These are phyloP conservation scores for Epichloe scottii DNA, from an alignment of 2,329 filamentous ascomycete species.

Conservation along the genomic window DNA sequence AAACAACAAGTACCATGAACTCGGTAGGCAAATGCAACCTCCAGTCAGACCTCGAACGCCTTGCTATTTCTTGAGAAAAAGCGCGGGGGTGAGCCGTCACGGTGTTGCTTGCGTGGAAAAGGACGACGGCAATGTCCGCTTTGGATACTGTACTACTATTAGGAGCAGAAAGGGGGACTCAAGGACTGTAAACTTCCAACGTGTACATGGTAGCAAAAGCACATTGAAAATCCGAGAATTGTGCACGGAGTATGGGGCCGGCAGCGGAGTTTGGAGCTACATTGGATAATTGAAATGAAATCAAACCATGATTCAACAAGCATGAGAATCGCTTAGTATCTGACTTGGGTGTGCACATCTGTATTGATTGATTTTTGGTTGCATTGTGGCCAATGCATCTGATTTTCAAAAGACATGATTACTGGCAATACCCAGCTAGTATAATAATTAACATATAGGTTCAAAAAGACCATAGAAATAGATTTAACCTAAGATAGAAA, in stretches of 20 bases:
- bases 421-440: too few relatives aligned
- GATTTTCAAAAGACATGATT: too few relatives aligned
- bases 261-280: constrained; percentile 7
- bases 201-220: constrained; percentile 11
- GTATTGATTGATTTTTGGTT: too few relatives aligned
- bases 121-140: constrained; percentile 4
- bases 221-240: not conserved
- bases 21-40: not conserved
- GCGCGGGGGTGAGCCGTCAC: not conserved
- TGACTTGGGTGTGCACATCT: too few relatives aligned
- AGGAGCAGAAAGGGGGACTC: constrained; percentile 5
- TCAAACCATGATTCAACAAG: not conserved
- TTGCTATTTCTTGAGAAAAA: not conserved
- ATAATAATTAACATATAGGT: too few relatives aligned
- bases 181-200: constrained; percentile 8
- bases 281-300: constrained; percentile 5
- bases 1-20: not conserved
- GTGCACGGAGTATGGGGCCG: constrained; percentile 1
- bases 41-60: not conserved
- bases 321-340: too few relatives aligned
- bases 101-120: not conserved
- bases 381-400: too few relatives aligned
- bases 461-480: too few relatives aligned
- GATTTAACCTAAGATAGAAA: too few relatives aligned
- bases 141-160: constrained; percentile 18